Conservation (phyloP, 2,329 filamentous ascomycete species). For the Daldinia eschscholtzii region DNA sequence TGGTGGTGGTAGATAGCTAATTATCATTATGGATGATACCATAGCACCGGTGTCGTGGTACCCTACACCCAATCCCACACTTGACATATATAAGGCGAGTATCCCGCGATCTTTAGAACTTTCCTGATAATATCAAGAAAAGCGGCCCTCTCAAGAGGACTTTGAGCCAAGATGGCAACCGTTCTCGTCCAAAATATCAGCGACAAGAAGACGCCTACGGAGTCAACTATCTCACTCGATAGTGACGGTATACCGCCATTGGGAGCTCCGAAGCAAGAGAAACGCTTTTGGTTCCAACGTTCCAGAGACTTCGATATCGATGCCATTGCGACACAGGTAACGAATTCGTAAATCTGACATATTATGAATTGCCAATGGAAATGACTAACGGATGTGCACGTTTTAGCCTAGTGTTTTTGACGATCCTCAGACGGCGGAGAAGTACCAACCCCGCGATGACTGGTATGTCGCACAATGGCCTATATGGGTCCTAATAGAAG, state of each 20-base stretch:
- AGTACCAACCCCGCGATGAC: slow-evolving; percentile 49
- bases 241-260: slow-evolving; percentile 43
- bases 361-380: not conserved
- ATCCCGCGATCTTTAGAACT: slow-evolving; percentile 1
- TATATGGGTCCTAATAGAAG: not conserved
- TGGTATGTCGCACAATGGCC: slow-evolving; percentile 28
- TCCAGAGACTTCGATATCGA: slow-evolving; percentile 42
- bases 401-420: slow-evolving; percentile 59
- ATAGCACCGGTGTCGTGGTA: slow-evolving; percentile 22
- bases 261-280: slow-evolving; percentile 48
- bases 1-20: slow-evolving; percentile 20
- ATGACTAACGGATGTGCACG: slow-evolving; percentile 3
- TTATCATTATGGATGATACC: slow-evolving; percentile 39
- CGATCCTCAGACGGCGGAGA: slow-evolving; percentile 56
- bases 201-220: slow-evolving; percentile 37
- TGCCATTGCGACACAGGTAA: slow-evolving; percentile 46
- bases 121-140: slow-evolving; percentile 1
- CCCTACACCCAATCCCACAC: not conserved
- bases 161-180: slow-evolving; percentile 42
- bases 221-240: slow-evolving; percentile 42
- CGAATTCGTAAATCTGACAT: not conserved
- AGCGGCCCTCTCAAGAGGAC: not conserved
- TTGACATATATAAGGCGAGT: slow-evolving; percentile 21
- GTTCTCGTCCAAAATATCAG: slow-evolving; percentile 33
- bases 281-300: slow-evolving; percentile 52